Evolutionary conservation across 139 green algal genomes (phyloP).

Genomic region (Chlorella ohadii): DNA sequence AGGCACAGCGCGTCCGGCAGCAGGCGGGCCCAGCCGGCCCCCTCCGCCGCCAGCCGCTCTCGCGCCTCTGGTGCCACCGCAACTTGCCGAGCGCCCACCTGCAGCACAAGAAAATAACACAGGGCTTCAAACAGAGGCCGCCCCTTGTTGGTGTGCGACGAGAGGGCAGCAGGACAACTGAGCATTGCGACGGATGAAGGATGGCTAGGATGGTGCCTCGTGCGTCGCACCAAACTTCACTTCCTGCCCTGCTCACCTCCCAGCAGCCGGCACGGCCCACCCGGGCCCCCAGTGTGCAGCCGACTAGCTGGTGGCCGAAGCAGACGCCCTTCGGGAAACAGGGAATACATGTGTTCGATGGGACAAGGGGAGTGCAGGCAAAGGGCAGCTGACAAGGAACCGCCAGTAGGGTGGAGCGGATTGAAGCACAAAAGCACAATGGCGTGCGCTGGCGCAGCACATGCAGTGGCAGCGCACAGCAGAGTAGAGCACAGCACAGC

Average conservation of each 20-base stretch:
- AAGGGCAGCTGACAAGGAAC: not conserved
- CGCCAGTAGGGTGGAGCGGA: not conserved
- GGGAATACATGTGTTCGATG: too few species aligned
- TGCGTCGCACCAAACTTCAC: too few species aligned
- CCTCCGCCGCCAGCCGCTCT: not conserved
- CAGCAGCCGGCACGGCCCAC: slow-evolving; percentile 27
- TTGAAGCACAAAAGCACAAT: too few species aligned
- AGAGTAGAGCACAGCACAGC: not conserved
- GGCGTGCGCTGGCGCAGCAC: too few species aligned
- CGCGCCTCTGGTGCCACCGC: not conserved
- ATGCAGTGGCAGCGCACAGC: too few species aligned
- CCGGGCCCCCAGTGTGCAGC: not conserved
- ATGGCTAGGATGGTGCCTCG: too few species aligned
- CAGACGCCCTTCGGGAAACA: slow-evolving; percentile 18
- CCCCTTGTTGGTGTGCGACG: too few species aligned
- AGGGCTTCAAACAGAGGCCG: too few species aligned
- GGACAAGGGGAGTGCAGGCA: not conserved
- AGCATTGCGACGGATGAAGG: too few species aligned
- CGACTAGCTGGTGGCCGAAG: slow-evolving; percentile 32
- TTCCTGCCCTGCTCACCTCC: slow-evolving; percentile 3
- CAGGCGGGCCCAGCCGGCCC: not conserved
- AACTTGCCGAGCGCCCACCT: not conserved
- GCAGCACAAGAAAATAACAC: too few species aligned
- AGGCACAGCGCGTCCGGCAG: not conserved
- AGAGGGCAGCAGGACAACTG: too few species aligned